These are phyloP conservation scores for Tripidium arundinaceum DNA, from an alignment of 202 grass and related monocot species.

Conservation along the genomic window DNA sequence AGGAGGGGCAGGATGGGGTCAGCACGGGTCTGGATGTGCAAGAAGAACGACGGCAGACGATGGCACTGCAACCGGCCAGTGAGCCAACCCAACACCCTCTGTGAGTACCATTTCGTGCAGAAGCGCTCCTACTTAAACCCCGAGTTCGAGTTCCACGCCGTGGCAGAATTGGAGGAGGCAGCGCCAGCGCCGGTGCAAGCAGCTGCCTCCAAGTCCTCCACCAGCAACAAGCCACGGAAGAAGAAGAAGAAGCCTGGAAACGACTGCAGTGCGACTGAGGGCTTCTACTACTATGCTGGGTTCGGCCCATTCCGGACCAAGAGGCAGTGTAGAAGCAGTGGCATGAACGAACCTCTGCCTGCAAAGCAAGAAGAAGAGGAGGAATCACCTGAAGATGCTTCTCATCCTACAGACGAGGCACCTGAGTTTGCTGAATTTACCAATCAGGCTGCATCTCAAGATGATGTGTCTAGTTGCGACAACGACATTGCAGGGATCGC, in stretches of 20 bases:
- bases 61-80: constrained; percentile 56
- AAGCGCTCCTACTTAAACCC: constrained; percentile 37
- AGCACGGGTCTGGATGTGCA: constrained; percentile 26
- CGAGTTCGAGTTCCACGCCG: background rate
- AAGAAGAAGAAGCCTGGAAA: constrained; percentile 40
- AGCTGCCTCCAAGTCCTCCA: constrained; percentile 4
- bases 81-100: constrained; percentile 44
- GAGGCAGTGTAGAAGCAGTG: constrained; percentile 21
- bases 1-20: background rate
- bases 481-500: constrained; percentile 16
- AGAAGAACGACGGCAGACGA: constrained; percentile 63
- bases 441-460: background rate
- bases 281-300: constrained; percentile 76
- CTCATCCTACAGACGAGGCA: background rate
- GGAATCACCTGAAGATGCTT: background rate
- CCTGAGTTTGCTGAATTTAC: background rate
- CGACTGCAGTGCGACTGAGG: background rate
- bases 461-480: background rate
- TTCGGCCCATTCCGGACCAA: constrained; percentile 56
- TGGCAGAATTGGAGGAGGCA: background rate
- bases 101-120: constrained; percentile 53
- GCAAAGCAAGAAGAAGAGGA: background rate
- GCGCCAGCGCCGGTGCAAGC: too few relatives aligned
- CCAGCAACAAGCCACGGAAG: constrained; percentile 17
- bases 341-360: background rate